phyloP scores from a whole-genome alignment of 1,284 basidiomycete species.

The Ceratorhiza oryzae-sativae region DNA sequence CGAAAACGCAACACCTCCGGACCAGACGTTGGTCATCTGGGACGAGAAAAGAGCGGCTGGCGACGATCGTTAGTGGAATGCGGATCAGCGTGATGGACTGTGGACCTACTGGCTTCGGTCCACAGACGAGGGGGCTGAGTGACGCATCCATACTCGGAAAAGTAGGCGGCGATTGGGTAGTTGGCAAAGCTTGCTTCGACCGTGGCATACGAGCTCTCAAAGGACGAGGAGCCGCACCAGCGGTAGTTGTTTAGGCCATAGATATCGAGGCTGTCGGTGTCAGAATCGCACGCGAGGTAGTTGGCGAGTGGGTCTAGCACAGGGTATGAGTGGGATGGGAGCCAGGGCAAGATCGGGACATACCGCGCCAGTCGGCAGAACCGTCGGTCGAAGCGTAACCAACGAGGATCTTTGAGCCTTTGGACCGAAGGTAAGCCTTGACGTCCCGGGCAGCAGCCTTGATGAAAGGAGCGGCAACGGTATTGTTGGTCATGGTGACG shows the following conservation, averaged over 20 bases:
- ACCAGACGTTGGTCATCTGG: constrained; percentile 80
- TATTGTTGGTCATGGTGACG: constrained; percentile 64
- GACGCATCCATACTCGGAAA: constrained; percentile 86
- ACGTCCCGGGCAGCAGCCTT: constrained; percentile 91
- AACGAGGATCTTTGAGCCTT: constrained; percentile 72
- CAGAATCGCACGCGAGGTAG: constrained; percentile 83
- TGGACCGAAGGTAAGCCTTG: constrained; percentile 77
- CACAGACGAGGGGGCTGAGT: constrained; percentile 70
- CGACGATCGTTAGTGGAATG: neutral
- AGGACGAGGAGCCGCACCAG: constrained; percentile 80
- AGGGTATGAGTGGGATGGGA: neutral
- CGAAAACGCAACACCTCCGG: constrained; percentile 84
- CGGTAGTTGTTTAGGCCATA: constrained; percentile 85
- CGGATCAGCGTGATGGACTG: neutral
- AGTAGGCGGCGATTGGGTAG: constrained; percentile 84
- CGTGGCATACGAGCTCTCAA: constrained; percentile 62
- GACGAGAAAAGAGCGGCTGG: constrained; percentile 71
- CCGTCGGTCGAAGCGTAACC: constrained; percentile 90
- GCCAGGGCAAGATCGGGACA: neutral
- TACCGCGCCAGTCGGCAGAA: constrained; percentile 62
- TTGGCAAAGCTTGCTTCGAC: constrained; percentile 51
- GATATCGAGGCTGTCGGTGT: constrained; percentile 75
- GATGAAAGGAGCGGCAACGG: constrained; percentile 77
- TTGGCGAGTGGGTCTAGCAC: constrained; percentile 67
- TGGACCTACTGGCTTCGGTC: constrained; percentile 64